phyloP scores from a whole-genome alignment of 2,329 filamentous ascomycete species.

The Hypoxylon sp. region DNA sequence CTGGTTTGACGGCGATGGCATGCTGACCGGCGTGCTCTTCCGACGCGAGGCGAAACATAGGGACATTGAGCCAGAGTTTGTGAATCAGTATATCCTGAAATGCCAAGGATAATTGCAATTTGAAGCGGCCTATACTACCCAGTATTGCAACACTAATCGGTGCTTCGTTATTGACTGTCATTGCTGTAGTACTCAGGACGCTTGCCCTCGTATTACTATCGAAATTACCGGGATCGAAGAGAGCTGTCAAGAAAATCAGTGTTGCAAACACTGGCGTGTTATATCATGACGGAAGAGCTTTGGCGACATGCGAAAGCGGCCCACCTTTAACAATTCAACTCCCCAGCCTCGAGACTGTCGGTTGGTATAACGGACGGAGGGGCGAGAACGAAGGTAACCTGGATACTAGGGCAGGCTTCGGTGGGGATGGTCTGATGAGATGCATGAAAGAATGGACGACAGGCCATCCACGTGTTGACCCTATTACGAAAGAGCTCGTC shows the following conservation, averaged over 20 bases:
- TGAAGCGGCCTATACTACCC: constrained; percentile 72
- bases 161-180: constrained; percentile 66
- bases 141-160: constrained; percentile 78
- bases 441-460: constrained; percentile 82
- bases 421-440: constrained; percentile 68
- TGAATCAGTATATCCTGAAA: constrained; percentile 77
- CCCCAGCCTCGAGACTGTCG: constrained; percentile 76
- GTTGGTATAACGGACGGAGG: constrained; percentile 75
- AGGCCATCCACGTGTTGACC: constrained; percentile 77
- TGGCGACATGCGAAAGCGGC: constrained; percentile 80
- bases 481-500: constrained; percentile 74
- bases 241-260: constrained; percentile 75
- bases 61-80: constrained; percentile 72
- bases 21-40: constrained; percentile 79
- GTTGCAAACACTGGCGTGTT: constrained; percentile 78
- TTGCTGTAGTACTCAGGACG: constrained; percentile 69
- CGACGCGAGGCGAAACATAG: constrained; percentile 58
- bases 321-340: constrained; percentile 76
- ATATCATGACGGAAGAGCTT: constrained; percentile 77
- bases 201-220: constrained; percentile 71
- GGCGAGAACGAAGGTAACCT: constrained; percentile 65
- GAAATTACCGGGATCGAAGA: constrained; percentile 68
- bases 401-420: constrained; percentile 60
- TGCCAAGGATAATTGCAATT: constrained; percentile 61
- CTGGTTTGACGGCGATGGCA: constrained; percentile 83